Evolutionary conservation across 345 rosid species (phyloP).

Genomic region (Gossypium rotundifolium): DNA sequence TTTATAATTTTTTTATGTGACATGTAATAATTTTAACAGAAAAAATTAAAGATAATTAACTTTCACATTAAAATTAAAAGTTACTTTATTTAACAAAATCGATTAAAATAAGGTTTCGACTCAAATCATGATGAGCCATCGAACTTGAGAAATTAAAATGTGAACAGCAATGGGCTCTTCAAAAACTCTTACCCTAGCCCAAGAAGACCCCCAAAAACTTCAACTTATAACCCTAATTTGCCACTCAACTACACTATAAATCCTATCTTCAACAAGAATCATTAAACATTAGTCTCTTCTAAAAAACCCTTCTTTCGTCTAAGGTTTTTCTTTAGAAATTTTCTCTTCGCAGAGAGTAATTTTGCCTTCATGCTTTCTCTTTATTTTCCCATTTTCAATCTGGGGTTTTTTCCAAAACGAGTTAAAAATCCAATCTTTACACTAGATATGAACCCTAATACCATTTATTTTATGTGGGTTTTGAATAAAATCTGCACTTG

Average conservation of each 20-base stretch:
- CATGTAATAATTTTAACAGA: too few relatives aligned
- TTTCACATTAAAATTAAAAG: too few relatives aligned
- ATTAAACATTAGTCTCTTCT: background rate
- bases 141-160: too few relatives aligned
- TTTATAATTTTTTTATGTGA: too few relatives aligned
- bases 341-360: too few relatives aligned
- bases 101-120: too few relatives aligned
- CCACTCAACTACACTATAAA: background rate
- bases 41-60: rapidly evolving
- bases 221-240: background rate
- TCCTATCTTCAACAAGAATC: background rate
- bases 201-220: background rate
- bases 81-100: too few relatives aligned
- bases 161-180: background rate
- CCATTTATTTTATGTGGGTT: too few relatives aligned
- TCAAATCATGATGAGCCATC: too few relatives aligned
- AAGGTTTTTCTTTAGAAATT: constrained; percentile 18
- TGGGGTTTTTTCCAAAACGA: constrained; percentile 30
- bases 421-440: constrained; percentile 20
- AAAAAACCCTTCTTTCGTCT: background rate
- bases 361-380: background rate
- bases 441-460: constrained; percentile 46
- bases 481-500: constrained; percentile 17
- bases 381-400: background rate
- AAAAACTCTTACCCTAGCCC: background rate